Conservation (phyloP, 352 stramenopile genomes). For the Phytopythium litorale region DNA sequence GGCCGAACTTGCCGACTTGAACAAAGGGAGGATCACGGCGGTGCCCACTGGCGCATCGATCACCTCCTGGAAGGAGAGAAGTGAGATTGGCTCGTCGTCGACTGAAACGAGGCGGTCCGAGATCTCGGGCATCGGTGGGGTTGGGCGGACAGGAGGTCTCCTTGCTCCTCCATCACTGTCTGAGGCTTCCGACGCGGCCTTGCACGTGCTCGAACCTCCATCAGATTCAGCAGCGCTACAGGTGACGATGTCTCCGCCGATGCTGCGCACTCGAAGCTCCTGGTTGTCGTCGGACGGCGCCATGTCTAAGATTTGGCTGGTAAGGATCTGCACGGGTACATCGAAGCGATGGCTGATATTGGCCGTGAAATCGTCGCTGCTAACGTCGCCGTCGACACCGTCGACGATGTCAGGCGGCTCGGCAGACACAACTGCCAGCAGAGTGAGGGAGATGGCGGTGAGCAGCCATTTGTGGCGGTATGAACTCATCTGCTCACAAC, state of each 20-base stretch:
- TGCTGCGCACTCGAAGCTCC: constrained; percentile 17
- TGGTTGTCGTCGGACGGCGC: constrained; percentile 19
- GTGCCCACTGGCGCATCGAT: constrained; percentile 36
- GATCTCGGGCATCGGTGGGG: background rate
- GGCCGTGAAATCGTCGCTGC: background rate
- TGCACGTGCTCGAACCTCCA: background rate
- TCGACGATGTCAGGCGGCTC: background rate
- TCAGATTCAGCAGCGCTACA: background rate
- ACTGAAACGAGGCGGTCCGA: constrained; percentile 46
- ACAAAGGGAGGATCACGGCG: constrained; percentile 43
- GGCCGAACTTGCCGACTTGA: constrained; percentile 20
- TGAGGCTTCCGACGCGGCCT: background rate
- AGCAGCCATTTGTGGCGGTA: background rate
- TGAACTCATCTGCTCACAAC: background rate
- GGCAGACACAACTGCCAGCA: background rate
- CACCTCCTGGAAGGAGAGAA: constrained; percentile 39
- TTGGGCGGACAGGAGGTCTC: background rate
- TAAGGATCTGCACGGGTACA: constrained; percentile 21
- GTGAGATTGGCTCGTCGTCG: constrained; percentile 37
- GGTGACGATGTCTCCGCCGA: constrained; percentile 7
- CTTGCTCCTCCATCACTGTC: background rate
- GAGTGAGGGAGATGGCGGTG: background rate
- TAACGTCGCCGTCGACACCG: background rate
- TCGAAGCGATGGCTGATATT: constrained; percentile 21
- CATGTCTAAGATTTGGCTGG: constrained; percentile 22